phyloP scores from a whole-genome alignment of 2,329 filamentous ascomycete genomes.

The Clarireedia sp. region DNA sequence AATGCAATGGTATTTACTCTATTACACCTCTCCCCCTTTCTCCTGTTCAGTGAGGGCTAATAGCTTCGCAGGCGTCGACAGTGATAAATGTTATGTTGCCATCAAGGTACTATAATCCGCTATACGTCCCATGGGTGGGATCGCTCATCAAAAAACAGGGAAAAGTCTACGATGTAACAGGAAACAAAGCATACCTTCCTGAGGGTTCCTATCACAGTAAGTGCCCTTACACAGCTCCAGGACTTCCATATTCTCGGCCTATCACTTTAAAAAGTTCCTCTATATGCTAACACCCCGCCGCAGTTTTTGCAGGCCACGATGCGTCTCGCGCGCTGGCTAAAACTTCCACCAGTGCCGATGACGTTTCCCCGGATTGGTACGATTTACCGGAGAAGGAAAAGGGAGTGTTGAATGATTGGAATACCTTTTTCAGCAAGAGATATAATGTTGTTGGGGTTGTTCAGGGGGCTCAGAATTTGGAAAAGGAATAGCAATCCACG shows the following conservation, averaged over 20 bases:
- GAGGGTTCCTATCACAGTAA: conserved; percentile 80
- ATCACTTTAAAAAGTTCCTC: not conserved
- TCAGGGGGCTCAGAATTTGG: conserved; percentile 4
- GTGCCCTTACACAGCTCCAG: conserved; percentile 17
- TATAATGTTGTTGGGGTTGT: conserved; percentile 74
- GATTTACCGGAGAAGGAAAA: conserved; percentile 81
- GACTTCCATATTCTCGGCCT: not conserved
- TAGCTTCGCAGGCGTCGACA: conserved; percentile 48
- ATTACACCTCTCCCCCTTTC: not conserved
- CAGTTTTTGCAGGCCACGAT: conserved; percentile 94
- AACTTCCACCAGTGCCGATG: conserved; percentile 78
- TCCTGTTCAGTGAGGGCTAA: conserved; percentile 3
- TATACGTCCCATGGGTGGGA: not conserved
- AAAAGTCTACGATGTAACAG: conserved; percentile 87
- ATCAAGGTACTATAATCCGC: conserved; percentile 48
- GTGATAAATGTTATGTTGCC: conserved; percentile 58
- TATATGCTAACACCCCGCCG: not conserved
- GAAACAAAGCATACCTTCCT: conserved; percentile 78
- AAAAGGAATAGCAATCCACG: not conserved
- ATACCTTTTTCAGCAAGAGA: conserved; percentile 90
- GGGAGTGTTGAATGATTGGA: conserved; percentile 81
- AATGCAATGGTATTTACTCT: conserved; percentile 65
- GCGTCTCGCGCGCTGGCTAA: conserved; percentile 84
- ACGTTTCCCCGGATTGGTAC: conserved; percentile 75
- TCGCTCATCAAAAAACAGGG: conserved; percentile 46